Percentiles rank a stretch among this genome's conserved stretches.
phyloP scores from a whole-genome alignment of 23 red algal species.

The Cyanidioschyzon merolae region DNA sequence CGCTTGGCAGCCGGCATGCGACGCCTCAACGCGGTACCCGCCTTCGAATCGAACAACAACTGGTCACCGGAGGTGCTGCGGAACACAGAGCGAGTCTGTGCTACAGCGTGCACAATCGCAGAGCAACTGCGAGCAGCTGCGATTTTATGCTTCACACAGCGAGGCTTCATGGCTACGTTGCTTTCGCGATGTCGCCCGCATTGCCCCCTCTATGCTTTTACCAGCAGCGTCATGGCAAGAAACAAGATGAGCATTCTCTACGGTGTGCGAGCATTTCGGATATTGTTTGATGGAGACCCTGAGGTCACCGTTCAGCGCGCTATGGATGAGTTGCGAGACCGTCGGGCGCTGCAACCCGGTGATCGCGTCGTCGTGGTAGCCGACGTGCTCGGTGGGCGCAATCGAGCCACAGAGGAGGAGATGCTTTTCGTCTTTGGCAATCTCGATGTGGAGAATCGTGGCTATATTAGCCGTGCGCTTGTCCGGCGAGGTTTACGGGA shows the following conservation, averaged over 20 bases:
- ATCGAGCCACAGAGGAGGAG: constrained; percentile 56
- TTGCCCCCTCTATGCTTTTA: constrained; percentile 86
- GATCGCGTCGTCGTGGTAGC: constrained; percentile 79
- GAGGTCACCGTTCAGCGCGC: constrained; percentile 80
- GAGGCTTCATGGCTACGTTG: constrained; percentile 81
- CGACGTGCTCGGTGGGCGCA: constrained; percentile 80
- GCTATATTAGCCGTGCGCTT: constrained; percentile 10
- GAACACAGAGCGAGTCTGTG: constrained; percentile 62
- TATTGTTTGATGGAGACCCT: constrained; percentile 74
- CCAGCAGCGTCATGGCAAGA: constrained; percentile 53
- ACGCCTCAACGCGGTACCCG: constrained; percentile 26
- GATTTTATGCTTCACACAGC: constrained; percentile 91
- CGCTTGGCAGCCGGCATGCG: constrained; percentile 22
- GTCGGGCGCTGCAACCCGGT: constrained; percentile 40
- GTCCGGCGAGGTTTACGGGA: constrained; percentile 51
- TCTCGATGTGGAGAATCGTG: constrained; percentile 29
- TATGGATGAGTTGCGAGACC: constrained; percentile 53
- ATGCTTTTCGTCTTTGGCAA: constrained; percentile 46
- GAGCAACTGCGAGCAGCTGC: constrained; percentile 69
- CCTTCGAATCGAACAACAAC: constrained; percentile 32
- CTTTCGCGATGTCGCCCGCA: constrained; percentile 61
- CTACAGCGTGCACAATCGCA: constrained; percentile 52
- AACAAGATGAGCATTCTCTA: constrained; percentile 87
- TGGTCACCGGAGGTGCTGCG: constrained; percentile 47
- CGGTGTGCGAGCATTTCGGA: constrained; percentile 85